Percentiles rank a stretch among this genome's conserved stretches.
phyloP scores from a whole-genome alignment of 1,284 basidiomycete species.

The Calocybe gambosa region DNA sequence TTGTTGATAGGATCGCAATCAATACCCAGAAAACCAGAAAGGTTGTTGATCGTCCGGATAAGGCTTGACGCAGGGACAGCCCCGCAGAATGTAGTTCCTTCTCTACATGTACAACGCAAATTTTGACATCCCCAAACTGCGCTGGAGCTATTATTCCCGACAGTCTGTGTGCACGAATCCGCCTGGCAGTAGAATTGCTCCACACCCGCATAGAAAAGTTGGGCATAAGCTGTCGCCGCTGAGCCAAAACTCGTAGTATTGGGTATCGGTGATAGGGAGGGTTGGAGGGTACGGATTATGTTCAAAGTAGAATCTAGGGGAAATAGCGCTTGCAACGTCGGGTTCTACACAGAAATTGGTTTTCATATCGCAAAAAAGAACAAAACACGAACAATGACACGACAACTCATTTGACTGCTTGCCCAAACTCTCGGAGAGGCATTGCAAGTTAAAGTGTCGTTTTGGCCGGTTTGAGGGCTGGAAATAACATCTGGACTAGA shows the following conservation, averaged over 20 bases:
- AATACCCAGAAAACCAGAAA: conserved; percentile 59
- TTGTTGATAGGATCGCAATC: conserved; percentile 50
- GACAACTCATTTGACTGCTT: conserved; percentile 68
- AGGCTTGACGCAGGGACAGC: conserved; percentile 42
- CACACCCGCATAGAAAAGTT: conserved; percentile 78
- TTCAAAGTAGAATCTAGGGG: conserved; percentile 65
- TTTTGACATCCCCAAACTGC: conserved; percentile 64
- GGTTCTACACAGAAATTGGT: conserved; percentile 44
- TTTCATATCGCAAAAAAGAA: background rate
- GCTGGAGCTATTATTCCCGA: conserved; percentile 30
- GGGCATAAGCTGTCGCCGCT: conserved; percentile 56
- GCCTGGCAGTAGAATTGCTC: conserved; percentile 83
- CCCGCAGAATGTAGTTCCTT: conserved; percentile 72
- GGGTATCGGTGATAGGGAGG: conserved; percentile 59
- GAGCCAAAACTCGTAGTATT: conserved; percentile 58
- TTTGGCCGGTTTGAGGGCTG: conserved; percentile 30
- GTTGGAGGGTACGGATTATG: conserved; percentile 69
- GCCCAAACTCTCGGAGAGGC: conserved; percentile 55
- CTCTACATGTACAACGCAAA: conserved; percentile 68
- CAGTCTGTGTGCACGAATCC: conserved; percentile 59
- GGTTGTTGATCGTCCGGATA: conserved; percentile 49
- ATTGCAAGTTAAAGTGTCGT: conserved; percentile 62
- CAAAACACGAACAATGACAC: conserved; percentile 53
- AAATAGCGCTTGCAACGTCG: conserved; percentile 70
- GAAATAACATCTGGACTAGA: conserved; percentile 22